Percentiles rank a stretch among this genome's conserved stretches.
These are phyloP conservation scores for Eimeria maxima DNA, from an alignment of 169 alveolate genomes.

Conservation along the genomic window DNA sequence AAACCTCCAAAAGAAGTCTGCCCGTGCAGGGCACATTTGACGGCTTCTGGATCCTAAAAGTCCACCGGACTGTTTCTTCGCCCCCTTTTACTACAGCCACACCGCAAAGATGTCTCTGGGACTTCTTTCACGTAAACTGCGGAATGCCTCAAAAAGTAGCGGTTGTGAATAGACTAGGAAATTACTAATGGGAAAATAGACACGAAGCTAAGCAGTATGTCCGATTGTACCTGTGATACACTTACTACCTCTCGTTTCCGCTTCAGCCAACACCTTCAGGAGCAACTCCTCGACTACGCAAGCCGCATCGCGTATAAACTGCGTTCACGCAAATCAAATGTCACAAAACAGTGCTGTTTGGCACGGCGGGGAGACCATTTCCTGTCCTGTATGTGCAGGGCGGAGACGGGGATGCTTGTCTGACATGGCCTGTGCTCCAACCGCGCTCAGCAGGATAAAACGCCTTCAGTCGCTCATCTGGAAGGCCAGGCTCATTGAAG, in stretches of 20 bases:
- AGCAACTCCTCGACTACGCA: background rate
- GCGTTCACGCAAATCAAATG: background rate
- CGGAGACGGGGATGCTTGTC: background rate
- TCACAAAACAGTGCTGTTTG: background rate
- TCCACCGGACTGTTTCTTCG: background rate
- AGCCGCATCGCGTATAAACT: background rate
- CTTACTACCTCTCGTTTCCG: background rate
- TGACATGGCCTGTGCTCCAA: background rate
- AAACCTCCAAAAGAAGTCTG: background rate
- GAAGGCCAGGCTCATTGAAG: background rate
- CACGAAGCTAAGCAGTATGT: background rate
- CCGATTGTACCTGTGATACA: background rate
- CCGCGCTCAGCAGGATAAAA: background rate
- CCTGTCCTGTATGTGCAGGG: background rate
- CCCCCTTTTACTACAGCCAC: background rate
- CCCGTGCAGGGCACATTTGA: background rate
- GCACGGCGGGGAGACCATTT: background rate
- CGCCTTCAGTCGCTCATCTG: background rate
- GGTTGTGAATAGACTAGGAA: background rate
- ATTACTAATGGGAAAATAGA: background rate
- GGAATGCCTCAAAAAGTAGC: background rate
- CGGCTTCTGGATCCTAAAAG: background rate
- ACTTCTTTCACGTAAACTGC: background rate
- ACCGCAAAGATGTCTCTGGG: background rate
- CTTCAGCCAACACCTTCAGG: background rate